Conservation (phyloP, 768 basidiomycete genomes). For the Mycena latifolia region DNA sequence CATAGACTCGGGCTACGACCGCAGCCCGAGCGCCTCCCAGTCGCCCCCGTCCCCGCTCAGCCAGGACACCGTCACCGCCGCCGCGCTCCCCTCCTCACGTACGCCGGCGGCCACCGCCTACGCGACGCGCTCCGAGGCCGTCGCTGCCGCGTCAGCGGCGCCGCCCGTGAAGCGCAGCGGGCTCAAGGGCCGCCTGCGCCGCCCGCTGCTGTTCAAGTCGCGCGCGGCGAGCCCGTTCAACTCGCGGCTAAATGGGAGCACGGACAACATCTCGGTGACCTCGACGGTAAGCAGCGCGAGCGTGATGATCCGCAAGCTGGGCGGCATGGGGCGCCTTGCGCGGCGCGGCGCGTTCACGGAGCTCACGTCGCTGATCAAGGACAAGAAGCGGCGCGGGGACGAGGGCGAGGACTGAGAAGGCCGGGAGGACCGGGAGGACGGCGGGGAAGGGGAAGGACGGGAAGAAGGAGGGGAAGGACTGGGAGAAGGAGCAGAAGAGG, state of each 20-base stretch:
- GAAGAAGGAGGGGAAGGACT: conserved; percentile 80
- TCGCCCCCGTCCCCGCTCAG: conserved; percentile 41
- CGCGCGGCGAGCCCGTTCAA: conserved; percentile 88
- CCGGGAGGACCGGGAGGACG: conserved; percentile 9
- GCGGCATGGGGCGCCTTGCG: conserved; percentile 90
- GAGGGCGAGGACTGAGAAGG: conserved; percentile 35
- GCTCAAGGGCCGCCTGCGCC: conserved; percentile 81
- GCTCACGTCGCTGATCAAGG: conserved; percentile 95
- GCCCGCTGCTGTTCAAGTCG: conserved; percentile 78
- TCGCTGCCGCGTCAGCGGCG: not conserved
- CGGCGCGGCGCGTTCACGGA: conserved; percentile 90
- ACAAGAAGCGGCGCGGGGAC: conserved; percentile 66
- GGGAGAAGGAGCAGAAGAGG: conserved; percentile 58
- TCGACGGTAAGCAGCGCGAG: conserved; percentile 96
- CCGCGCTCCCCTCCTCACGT: conserved; percentile 35
- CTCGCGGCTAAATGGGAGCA: conserved; percentile 86
- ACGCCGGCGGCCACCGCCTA: conserved; percentile 29
- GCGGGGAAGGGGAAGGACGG: conserved; percentile 76
- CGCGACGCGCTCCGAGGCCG: conserved; percentile 30
- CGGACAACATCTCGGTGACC: conserved; percentile 95
- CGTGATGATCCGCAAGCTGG: conserved; percentile 96
- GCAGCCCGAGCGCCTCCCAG: conserved; percentile 38
- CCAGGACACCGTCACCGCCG: conserved; percentile 41
- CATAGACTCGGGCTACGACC: not conserved
- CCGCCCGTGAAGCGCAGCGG: conserved; percentile 60